These are phyloP conservation scores for Sonneratia caseolaris DNA, from an alignment of 345 rosid genomes.

Conservation along the genomic window DNA sequence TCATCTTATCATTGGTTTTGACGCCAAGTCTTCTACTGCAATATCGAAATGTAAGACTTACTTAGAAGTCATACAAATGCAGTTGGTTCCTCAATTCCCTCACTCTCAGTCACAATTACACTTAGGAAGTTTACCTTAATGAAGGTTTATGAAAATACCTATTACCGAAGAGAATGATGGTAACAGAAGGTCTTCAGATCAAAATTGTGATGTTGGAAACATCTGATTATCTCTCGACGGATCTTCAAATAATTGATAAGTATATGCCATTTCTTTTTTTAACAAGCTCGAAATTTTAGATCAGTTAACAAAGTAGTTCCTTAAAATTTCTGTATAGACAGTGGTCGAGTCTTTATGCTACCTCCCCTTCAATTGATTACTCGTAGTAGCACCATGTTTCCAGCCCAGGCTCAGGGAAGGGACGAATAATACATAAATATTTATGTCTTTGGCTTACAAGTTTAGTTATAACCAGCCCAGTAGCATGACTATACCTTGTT, in stretches of 20 bases:
- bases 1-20: constrained; percentile 65
- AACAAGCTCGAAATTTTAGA: neutral
- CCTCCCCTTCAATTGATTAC: neutral
- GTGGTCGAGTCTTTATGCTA: neutral
- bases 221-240: neutral
- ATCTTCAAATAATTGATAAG: neutral
- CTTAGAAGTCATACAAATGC: neutral
- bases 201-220: neutral
- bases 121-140: neutral
- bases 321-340: neutral
- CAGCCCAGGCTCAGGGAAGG: no score
- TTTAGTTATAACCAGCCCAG: neutral
- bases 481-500: neutral
- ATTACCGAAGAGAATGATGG: neutral
- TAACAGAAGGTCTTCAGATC: neutral
- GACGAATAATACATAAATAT: no score
- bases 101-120: neutral
- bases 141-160: neutral
- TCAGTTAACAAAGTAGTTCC: neutral
- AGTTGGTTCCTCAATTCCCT: neutral
- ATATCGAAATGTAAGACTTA: constrained; percentile 53
- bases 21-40: constrained; percentile 70
- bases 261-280: neutral
- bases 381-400: no score
- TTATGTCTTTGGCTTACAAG: neutral